Conservation (phyloP, 768 basidiomycete genomes). For the Pulveroboletus sp. region DNA sequence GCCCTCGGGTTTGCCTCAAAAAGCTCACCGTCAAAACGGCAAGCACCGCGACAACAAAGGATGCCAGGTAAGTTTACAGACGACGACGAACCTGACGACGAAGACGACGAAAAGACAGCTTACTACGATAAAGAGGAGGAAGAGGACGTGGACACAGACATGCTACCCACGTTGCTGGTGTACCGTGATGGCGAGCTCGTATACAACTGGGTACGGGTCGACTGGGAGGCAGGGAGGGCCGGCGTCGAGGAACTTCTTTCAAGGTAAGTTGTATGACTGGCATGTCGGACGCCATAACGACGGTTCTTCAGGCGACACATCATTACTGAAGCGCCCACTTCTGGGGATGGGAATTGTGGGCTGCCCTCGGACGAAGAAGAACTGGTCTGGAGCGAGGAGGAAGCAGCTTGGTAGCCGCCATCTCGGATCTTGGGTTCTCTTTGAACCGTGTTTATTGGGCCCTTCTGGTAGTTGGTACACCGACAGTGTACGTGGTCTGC, state of each 20-base stretch:
- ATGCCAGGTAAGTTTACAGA: conserved; percentile 30
- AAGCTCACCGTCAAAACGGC: conserved; percentile 15
- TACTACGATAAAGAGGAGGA: conserved; percentile 45
- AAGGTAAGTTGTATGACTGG: conserved; percentile 36
- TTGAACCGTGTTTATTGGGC: no score
- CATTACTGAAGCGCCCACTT: conserved; percentile 9
- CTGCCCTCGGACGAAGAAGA: conserved; percentile 49
- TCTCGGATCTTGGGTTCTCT: not conserved
- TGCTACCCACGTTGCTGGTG: conserved; percentile 74
- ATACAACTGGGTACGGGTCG: conserved; percentile 84
- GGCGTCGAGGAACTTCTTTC: conserved; percentile 65
- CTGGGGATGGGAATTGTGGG: conserved; percentile 40
- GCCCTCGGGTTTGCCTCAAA: conserved; percentile 65
- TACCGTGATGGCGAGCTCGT: conserved; percentile 79
- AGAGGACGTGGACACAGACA: conserved; percentile 68
- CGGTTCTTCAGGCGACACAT: conserved; percentile 23
- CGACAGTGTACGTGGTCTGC: not conserved
- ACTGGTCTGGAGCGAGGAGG: conserved; percentile 49
- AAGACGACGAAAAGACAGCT: conserved; percentile 29
- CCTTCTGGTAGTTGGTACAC: no score
- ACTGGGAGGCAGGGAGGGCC: conserved; percentile 74
- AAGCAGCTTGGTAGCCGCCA: conserved; percentile 23
- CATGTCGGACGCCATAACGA: not conserved
- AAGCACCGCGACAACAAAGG: conserved; percentile 2
- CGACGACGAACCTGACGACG: conserved; percentile 44